phyloP scores from a whole-genome alignment of 2,329 filamentous ascomycete species.

The Diplodia scrobiculata region DNA sequence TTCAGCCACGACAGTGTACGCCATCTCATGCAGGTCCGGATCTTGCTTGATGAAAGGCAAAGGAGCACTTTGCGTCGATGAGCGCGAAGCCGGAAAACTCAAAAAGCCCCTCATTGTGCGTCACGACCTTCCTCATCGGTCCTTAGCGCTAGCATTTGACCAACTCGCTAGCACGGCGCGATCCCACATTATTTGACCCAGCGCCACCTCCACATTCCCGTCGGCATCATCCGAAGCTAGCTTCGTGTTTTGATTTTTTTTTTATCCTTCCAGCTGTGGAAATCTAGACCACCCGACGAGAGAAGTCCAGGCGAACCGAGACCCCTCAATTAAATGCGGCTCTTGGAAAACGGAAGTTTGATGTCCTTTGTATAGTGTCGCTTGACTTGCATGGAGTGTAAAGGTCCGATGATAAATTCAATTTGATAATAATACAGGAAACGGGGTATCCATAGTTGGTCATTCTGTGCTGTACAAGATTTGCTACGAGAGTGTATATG shows the following conservation, averaged over 20 bases:
- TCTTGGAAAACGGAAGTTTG: no score
- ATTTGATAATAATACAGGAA: neutral
- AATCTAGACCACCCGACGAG: neutral
- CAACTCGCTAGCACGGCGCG: neutral
- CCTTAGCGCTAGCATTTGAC: neutral
- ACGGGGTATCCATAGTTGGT: conserved; percentile 1
- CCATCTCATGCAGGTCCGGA: neutral
- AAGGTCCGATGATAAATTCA: neutral
- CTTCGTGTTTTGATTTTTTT: neutral
- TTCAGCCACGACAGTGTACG: neutral
- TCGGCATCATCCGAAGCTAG: neutral
- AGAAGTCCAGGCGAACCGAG: neutral
- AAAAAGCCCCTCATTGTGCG: neutral
- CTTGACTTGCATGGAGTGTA: neutral
- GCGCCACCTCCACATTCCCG: neutral
- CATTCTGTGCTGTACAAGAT: neutral
- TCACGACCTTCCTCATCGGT: neutral
- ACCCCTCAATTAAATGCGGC: neutral
- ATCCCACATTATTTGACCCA: neutral
- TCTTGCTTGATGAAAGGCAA: neutral
- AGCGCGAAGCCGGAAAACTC: neutral
- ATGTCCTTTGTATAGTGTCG: neutral
- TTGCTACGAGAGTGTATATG: neutral
- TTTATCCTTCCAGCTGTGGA: no score
- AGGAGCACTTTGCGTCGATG: neutral